Evolutionary conservation across 2,329 filamentous ascomycete species (phyloP).

Genomic region (Huntiella omanensis): DNA sequence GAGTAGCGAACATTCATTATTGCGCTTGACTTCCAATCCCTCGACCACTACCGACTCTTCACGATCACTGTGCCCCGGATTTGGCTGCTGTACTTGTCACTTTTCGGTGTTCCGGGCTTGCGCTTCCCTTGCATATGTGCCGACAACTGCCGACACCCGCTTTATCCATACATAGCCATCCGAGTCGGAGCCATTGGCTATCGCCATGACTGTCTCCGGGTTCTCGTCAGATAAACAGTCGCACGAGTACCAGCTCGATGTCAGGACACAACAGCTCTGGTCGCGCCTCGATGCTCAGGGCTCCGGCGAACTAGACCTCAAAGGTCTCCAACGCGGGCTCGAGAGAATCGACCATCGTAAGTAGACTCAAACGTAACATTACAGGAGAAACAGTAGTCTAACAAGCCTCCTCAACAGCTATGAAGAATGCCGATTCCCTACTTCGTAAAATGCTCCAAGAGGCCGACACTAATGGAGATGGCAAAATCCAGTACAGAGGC

Average conservation of each 20-base stretch:
- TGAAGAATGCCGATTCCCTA: slow-evolving; percentile 85
- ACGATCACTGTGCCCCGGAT: not conserved
- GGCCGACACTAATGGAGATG: slow-evolving; percentile 75
- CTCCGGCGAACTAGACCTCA: slow-evolving; percentile 66
- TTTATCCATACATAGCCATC: not conserved
- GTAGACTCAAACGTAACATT: slow-evolving; percentile 11
- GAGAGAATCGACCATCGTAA: slow-evolving; percentile 80
- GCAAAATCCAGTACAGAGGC: slow-evolving; percentile 83
- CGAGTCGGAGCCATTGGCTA: slow-evolving; percentile 1
- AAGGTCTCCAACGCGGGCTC: slow-evolving; percentile 68
- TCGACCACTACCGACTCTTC: not conserved
- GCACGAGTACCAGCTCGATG: slow-evolving; percentile 41
- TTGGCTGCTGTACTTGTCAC: not conserved
- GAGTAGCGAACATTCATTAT: no score
- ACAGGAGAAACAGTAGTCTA: not conserved
- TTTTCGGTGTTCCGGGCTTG: no score
- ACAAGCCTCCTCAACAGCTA: slow-evolving; percentile 21
- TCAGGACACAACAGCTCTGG: slow-evolving; percentile 72
- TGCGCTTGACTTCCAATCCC: not conserved
- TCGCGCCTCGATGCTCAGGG: slow-evolving; percentile 56
- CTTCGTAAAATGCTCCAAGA: slow-evolving; percentile 61
- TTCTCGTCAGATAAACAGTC: slow-evolving; percentile 1
- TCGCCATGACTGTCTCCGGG: slow-evolving; percentile 7
- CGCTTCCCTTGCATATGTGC: not conserved
- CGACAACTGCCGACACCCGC: not conserved